Percentiles rank a stretch among this genome's conserved stretches.
phyloP scores from a whole-genome alignment of 352 stramenopile genomes.

The Phytophthora nicotianae region DNA sequence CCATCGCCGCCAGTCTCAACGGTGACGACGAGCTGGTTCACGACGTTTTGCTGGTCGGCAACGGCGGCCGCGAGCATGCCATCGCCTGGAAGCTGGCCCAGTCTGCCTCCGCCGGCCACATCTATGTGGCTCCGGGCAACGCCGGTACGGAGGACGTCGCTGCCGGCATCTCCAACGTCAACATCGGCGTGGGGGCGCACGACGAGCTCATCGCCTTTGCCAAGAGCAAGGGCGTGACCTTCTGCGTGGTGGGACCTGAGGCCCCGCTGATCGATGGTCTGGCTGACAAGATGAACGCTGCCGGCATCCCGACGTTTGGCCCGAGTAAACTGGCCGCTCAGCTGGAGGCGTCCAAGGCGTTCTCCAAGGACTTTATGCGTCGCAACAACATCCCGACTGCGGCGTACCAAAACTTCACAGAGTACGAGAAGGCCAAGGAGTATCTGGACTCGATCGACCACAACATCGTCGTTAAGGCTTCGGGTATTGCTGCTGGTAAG shows the following conservation, averaged over 20 bases:
- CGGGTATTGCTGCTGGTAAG: constrained; percentile 99
- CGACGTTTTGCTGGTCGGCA: constrained; percentile 92
- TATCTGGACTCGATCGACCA: constrained; percentile 95
- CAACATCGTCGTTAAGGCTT: constrained; percentile 98
- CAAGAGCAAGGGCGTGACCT: constrained; percentile 89
- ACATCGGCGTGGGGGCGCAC: constrained; percentile 63
- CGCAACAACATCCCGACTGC: constrained; percentile 97
- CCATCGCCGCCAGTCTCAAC: constrained; percentile 60
- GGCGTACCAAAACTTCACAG: constrained; percentile 96
- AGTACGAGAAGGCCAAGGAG: constrained; percentile 86
- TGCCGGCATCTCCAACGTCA: constrained; percentile 79
- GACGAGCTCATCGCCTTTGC: constrained; percentile 81
- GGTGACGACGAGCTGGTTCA: constrained; percentile 68
- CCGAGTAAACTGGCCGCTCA: constrained; percentile 94
- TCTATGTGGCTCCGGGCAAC: constrained; percentile 93
- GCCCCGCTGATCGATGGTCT: constrained; percentile 96
- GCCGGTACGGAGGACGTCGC: constrained; percentile 72
- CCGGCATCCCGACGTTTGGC: constrained; percentile 96
- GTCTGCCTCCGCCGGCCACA: constrained; percentile 67
- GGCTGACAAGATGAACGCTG: constrained; percentile 93
- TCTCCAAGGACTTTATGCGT: constrained; percentile 99
- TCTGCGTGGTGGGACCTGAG: constrained; percentile 98
- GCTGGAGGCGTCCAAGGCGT: constrained; percentile 98
- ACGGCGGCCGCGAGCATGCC: constrained; percentile 94
- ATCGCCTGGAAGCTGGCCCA: constrained; percentile 94